Percentiles rank a stretch among this genome's conserved stretches.
These are phyloP conservation scores for Domatiomyces globalis DNA, from an alignment of 2,329 filamentous ascomycete species.

Conservation along the genomic window DNA sequence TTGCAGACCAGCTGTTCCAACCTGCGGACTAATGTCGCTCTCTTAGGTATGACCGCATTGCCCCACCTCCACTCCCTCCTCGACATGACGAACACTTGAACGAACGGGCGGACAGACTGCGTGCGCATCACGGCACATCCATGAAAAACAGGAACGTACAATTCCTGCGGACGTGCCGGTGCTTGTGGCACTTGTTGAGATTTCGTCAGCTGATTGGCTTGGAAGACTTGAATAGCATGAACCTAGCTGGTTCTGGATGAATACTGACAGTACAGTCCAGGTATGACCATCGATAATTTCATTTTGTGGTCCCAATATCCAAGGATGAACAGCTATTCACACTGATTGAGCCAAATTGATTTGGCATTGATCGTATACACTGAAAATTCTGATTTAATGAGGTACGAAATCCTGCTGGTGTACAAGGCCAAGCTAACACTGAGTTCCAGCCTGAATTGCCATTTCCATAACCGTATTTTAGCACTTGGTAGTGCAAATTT, in stretches of 20 bases:
- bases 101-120: constrained; percentile 55
- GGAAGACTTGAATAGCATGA: constrained; percentile 6
- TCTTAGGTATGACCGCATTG: constrained; percentile 13
- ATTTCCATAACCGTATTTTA: constrained; percentile 3
- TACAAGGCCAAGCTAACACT: not conserved
- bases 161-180: constrained; percentile 44
- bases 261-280: constrained; percentile 16
- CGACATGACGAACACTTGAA: constrained; percentile 49
- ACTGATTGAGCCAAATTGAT: constrained; percentile 49
- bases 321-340: constrained; percentile 57
- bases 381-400: constrained; percentile 62
- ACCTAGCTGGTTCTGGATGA: constrained; percentile 12
- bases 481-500: not conserved
- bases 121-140: constrained; percentile 38
- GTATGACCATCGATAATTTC: constrained; percentile 17
- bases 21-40: constrained; percentile 4
- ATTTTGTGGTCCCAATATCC: constrained; percentile 26
- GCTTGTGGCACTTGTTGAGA: constrained; percentile 51
- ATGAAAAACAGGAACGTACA: constrained; percentile 46
- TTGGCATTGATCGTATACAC: constrained; percentile 46
- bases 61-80: constrained; percentile 11
- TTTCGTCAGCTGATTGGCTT: constrained; percentile 47
- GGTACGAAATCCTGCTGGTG: constrained; percentile 27
- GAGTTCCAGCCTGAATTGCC: constrained; percentile 23
- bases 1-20: not conserved